phyloP scores from a whole-genome alignment of 306 rosid species.

The Canavalia ensiformis region DNA sequence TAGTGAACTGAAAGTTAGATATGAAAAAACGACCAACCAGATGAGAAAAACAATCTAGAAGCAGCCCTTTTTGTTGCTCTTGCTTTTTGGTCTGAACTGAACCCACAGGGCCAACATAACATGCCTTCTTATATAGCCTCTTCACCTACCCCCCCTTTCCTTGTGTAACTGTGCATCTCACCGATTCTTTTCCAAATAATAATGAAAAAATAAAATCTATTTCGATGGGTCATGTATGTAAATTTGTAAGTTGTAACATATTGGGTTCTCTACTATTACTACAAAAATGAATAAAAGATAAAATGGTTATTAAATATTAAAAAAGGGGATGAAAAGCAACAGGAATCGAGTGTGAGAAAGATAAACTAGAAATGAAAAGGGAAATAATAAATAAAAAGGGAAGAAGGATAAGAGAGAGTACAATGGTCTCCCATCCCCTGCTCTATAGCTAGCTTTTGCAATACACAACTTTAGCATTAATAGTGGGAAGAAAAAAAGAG shows the following conservation, averaged over 20 bases:
- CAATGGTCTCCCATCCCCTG: conserved; percentile 63
- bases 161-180: conserved; percentile 19
- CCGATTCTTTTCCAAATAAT: conserved; percentile 26
- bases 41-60: conserved; percentile 44
- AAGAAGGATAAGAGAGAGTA: conserved; percentile 47
- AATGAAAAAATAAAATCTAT: not conserved
- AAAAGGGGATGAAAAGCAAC: conserved; percentile 62
- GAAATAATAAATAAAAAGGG: conserved; percentile 52
- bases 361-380: conserved; percentile 63
- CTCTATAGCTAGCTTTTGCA: conserved; percentile 39
- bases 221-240: conserved; percentile 20
- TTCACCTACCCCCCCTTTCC: conserved; percentile 59
- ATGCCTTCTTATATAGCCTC: conserved; percentile 77
- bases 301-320: not conserved
- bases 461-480: conserved; percentile 60
- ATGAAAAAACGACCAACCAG: conserved; percentile 51
- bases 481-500: conserved; percentile 46
- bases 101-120: conserved; percentile 49
- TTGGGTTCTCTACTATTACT: not conserved
- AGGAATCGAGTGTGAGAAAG: conserved; percentile 82
- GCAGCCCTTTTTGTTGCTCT: conserved; percentile 59
- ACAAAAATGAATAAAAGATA: conserved; percentile 12
- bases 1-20: conserved; percentile 48
- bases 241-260: not conserved
- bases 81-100: conserved; percentile 55